Conservation (phyloP, 2,329 filamentous ascomycete species). For the Didymosphaeria variabile region DNA sequence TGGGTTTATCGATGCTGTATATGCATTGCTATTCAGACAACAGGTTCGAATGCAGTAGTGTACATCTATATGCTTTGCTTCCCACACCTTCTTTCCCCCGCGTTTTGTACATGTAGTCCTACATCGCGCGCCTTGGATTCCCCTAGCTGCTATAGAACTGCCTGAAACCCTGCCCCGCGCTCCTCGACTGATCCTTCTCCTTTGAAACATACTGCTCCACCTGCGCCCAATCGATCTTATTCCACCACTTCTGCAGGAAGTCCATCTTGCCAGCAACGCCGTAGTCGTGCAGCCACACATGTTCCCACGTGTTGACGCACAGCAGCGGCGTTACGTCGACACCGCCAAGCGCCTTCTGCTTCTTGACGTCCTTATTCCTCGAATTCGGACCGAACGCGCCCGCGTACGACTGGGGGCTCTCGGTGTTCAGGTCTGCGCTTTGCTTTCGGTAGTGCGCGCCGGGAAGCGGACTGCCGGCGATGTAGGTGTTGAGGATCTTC, state of each 20-base stretch:
- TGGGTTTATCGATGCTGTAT: not conserved
- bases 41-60: slow-evolving; percentile 1
- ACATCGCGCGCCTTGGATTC: slow-evolving; percentile 16
- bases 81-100: not conserved
- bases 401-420: slow-evolving; percentile 46
- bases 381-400: slow-evolving; percentile 51
- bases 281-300: slow-evolving; percentile 88
- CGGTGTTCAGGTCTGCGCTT: slow-evolving; percentile 73
- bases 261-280: slow-evolving; percentile 76
- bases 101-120: slow-evolving; percentile 15
- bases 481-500: slow-evolving; percentile 86
- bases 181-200: not conserved
- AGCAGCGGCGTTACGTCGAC: slow-evolving; percentile 78
- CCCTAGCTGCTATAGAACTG: slow-evolving; percentile 27
- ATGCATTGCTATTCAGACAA: not conserved
- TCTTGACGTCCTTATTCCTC: slow-evolving; percentile 35
- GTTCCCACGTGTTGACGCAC: slow-evolving; percentile 96
- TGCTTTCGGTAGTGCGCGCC: slow-evolving; percentile 82
- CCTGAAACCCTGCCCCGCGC: slow-evolving; percentile 6
- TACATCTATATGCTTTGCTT: slow-evolving; percentile 14
- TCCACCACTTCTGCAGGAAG: slow-evolving; percentile 87
- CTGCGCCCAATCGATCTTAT: slow-evolving; percentile 82
- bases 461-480: slow-evolving; percentile 87
- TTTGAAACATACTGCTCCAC: slow-evolving; percentile 58
- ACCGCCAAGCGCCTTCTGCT: slow-evolving; percentile 68